Percentiles rank a stretch among this genome's conserved stretches.
Conservation (phyloP, 306 rosid species). For the Medicago ruthenica region DNA sequence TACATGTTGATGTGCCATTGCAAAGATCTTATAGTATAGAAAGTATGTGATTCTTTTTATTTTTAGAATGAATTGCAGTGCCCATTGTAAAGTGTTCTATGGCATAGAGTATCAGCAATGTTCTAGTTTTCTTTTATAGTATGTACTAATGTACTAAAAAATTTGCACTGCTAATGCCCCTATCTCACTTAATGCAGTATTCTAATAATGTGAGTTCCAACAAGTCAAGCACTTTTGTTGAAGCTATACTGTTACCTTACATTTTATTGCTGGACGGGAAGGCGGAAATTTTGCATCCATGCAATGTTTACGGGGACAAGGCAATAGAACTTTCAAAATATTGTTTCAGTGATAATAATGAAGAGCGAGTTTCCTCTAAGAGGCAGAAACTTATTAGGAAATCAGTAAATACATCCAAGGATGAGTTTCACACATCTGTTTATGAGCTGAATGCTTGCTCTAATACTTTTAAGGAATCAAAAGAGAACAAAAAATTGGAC, state of each 20-base stretch:
- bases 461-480: conserved; percentile 46
- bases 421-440: conserved; percentile 45
- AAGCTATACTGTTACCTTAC: conserved; percentile 74
- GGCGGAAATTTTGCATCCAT: conserved; percentile 39
- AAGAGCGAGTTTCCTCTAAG: conserved; percentile 53
- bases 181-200: conserved; percentile 56
- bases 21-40: not conserved
- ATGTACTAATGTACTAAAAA: not conserved
- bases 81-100: not conserved
- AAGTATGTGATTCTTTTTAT: conserved; percentile 9
- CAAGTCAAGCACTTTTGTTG: conserved; percentile 66
- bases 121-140: not conserved
- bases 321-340: conserved; percentile 46
- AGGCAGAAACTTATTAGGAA: conserved; percentile 56
- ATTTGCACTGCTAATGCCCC: conserved; percentile 33
- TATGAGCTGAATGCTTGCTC: conserved; percentile 53
- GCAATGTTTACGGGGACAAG: conserved; percentile 48
- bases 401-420: conserved; percentile 45
- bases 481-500: conserved; percentile 42
- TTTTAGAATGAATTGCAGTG: not conserved
- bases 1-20: not conserved
- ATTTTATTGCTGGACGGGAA: conserved; percentile 57
- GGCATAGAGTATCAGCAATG: not conserved
- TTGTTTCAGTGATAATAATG: conserved; percentile 40
- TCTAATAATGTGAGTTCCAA: conserved; percentile 50